phyloP scores from a whole-genome alignment of 139 green algal genomes.

The Pleodorina starrii region DNA sequence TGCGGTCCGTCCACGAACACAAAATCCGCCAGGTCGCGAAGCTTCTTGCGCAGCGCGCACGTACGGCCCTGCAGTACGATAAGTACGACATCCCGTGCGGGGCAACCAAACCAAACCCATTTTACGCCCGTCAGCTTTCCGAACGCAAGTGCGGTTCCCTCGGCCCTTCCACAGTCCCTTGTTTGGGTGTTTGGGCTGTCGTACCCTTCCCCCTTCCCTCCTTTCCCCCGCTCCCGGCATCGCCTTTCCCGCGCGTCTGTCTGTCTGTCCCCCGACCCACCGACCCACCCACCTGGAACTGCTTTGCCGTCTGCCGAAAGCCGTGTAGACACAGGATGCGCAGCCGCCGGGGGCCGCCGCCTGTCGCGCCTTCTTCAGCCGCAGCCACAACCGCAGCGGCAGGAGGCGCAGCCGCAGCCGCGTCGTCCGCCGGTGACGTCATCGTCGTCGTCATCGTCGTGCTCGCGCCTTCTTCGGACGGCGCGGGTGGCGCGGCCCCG shows the following conservation, averaged over 20 bases:
- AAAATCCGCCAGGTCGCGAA: slow-evolving; percentile 78
- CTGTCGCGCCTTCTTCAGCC: not conserved
- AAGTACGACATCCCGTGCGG: not conserved
- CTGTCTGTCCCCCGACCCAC: too few species aligned
- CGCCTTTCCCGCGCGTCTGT: too few species aligned
- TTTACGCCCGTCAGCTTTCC: too few species aligned
- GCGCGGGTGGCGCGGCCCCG: too few species aligned
- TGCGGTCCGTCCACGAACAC: slow-evolving; percentile 90
- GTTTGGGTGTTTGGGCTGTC: too few species aligned
- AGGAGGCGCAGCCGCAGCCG: not conserved
- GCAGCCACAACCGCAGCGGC: not conserved
- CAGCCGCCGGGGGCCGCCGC: slow-evolving; percentile 55
- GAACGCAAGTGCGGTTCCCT: too few species aligned
- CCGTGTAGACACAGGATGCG: slow-evolving; percentile 91
- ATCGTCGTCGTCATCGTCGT: too few species aligned
- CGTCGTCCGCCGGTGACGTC: too few species aligned
- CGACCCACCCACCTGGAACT: slow-evolving; percentile 76
- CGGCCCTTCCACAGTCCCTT: too few species aligned
- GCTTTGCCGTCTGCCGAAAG: slow-evolving; percentile 85
- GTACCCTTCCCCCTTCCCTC: too few species aligned
- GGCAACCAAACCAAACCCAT: too few species aligned
- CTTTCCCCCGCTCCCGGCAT: not conserved
- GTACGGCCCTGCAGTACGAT: slow-evolving; percentile 69
- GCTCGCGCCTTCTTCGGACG: too few species aligned
- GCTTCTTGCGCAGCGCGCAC: slow-evolving; percentile 69